These are phyloP conservation scores for Fusarium caatingaense DNA, from an alignment of 2,329 filamentous ascomycete genomes.

Conservation along the genomic window DNA sequence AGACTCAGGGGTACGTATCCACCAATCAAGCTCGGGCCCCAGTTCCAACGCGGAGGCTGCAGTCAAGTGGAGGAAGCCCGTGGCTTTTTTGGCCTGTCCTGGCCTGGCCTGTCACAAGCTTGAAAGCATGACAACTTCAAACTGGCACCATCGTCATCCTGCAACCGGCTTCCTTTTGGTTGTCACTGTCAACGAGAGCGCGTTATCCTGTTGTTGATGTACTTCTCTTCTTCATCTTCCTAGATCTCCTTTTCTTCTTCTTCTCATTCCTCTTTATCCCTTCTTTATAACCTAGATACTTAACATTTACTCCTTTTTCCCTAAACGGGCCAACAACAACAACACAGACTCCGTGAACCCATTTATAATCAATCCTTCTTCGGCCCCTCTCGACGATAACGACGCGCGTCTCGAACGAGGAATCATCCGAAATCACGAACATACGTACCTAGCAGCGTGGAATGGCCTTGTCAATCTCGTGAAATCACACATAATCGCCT, in stretches of 20 bases:
- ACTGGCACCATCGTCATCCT: conserved; percentile 40
- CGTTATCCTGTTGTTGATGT: conserved; percentile 1
- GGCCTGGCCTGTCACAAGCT: conserved; percentile 34
- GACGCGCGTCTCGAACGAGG: conserved; percentile 21
- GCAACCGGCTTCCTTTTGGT: conserved; percentile 28
- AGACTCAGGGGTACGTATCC: conserved; percentile 33
- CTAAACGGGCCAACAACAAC: neutral
- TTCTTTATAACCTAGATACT: neutral
- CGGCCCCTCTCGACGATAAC: conserved; percentile 19
- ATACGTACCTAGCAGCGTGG: neutral
- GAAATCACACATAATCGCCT: conserved; percentile 6
- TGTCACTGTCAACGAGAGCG: conserved; percentile 6
- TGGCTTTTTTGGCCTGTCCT: neutral
- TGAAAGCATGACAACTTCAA: conserved; percentile 35
- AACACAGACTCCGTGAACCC: conserved; percentile 1
- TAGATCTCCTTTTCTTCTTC: conserved; percentile 1
- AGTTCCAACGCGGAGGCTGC: conserved; percentile 17
- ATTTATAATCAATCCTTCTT: conserved; percentile 14
- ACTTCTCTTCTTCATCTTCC: conserved; percentile 11
- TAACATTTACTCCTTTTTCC: conserved; percentile 16
- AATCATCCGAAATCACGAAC: neutral
- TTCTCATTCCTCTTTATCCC: conserved; percentile 4
- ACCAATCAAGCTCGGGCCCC: conserved; percentile 21
- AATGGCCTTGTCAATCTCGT: conserved; percentile 33
- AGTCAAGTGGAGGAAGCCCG: conserved; percentile 4